These are phyloP conservation scores for Alternaria incomplexa DNA, from an alignment of 2,329 filamentous ascomycete species.

Conservation along the genomic window DNA sequence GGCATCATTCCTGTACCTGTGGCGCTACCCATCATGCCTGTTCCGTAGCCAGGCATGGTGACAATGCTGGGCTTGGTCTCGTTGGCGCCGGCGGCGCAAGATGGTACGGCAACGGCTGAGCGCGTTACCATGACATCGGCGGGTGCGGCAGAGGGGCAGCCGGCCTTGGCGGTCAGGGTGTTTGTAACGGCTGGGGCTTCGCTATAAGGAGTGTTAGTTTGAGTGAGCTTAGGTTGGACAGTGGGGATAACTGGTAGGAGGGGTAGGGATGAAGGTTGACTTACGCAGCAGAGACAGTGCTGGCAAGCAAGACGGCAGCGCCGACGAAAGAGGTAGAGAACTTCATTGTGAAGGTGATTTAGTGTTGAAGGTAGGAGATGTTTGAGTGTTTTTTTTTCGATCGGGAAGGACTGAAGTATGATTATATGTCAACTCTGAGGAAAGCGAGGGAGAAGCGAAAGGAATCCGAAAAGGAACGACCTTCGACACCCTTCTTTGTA, in stretches of 20 bases:
- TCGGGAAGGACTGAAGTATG: background rate
- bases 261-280: background rate
- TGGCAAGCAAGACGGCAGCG: background rate
- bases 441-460: background rate
- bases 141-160: constrained; percentile 21
- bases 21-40: background rate
- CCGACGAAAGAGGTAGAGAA: background rate
- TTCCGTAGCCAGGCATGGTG: constrained; percentile 16
- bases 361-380: background rate
- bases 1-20: background rate
- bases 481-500: background rate
- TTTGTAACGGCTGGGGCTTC: constrained; percentile 10
- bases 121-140: constrained; percentile 26
- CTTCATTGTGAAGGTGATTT: background rate
- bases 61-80: constrained; percentile 25
- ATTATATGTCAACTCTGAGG: background rate
- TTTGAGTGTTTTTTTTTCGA: background rate
- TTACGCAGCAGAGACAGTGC: constrained; percentile 7
- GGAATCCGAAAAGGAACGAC: background rate
- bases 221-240: background rate
- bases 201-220: background rate
- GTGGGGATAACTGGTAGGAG: background rate
- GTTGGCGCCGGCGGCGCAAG: constrained; percentile 24
- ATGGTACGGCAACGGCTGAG: constrained; percentile 16
- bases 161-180: constrained; percentile 20